A percentile compares a stretch with the other conserved stretches of the same genome.
Conservation (phyloP, 805 yeast species). For the Sugiyamaella chiloensis region DNA sequence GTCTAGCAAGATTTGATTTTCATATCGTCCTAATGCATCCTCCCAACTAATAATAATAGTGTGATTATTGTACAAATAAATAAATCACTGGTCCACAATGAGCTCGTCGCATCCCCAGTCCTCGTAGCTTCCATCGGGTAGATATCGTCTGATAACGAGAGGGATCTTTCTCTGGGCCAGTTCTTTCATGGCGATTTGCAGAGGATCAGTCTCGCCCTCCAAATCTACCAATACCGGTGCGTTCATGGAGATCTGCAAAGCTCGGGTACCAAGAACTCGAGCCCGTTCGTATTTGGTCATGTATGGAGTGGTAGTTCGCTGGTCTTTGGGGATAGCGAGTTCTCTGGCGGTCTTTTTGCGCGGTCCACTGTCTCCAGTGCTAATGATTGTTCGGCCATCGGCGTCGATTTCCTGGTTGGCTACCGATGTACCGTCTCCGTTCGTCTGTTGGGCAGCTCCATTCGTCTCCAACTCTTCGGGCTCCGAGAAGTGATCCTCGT, state of each 20-base stretch:
- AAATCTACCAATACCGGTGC: constrained; percentile 98
- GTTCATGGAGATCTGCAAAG: constrained; percentile 94
- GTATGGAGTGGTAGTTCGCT: constrained; percentile 94
- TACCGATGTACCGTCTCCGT: constrained; percentile 27
- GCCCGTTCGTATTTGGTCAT: constrained; percentile 99
- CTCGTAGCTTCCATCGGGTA: constrained; percentile 95
- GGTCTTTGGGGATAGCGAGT: constrained; percentile 83
- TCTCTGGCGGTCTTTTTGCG: constrained; percentile 68
- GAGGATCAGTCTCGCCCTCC: constrained; percentile 98
- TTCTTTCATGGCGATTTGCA: constrained; percentile 97
- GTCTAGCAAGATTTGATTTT: too few relatives aligned
- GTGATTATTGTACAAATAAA: constrained; percentile 5
- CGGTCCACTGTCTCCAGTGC: constrained; percentile 50
- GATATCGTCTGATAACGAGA: constrained; percentile 87
- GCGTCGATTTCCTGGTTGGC: constrained; percentile 51
- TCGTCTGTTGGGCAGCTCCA: constrained; percentile 45
- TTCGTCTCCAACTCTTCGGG: constrained; percentile 49
- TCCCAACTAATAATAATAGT: too few relatives aligned
- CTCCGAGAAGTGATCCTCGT: constrained; percentile 79
- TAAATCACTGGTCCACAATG: constrained; percentile 67
- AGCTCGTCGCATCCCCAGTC: constrained; percentile 99
- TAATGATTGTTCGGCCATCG: constrained; percentile 70
- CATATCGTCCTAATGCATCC: too few relatives aligned
- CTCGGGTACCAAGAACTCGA: constrained; percentile 94
- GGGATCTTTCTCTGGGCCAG: constrained; percentile 93